Percentiles rank a stretch among this genome's conserved stretches.
phyloP scores from a whole-genome alignment of 129 eudicot genomes.

The Silybum marianum region DNA sequence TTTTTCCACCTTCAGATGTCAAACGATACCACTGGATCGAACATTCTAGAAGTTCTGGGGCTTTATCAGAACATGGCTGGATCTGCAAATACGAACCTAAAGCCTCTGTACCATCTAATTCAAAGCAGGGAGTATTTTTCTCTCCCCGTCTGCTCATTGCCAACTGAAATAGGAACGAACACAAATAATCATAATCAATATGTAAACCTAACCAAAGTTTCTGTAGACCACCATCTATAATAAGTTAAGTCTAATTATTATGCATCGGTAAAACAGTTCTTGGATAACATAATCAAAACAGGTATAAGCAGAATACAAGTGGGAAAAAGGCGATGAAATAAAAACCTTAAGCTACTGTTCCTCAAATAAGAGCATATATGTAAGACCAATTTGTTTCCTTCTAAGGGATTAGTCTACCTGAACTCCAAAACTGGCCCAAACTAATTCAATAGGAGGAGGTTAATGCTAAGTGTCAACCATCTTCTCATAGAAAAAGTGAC shows the following conservation, averaged over 20 bases:
- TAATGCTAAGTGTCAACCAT: too few species aligned
- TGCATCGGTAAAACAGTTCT: not conserved
- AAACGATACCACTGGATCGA: slow-evolving; percentile 88
- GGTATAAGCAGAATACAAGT: not conserved
- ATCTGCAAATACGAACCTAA: slow-evolving; percentile 79
- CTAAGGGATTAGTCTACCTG: too few species aligned
- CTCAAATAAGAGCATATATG: too few species aligned
- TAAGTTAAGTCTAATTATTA: not conserved
- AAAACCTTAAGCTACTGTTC: not conserved
- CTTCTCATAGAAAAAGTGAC: too few species aligned
- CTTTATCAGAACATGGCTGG: slow-evolving; percentile 53
- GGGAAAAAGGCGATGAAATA: not conserved
- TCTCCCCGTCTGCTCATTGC: slow-evolving; percentile 66
- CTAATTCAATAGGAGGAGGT: too few species aligned
- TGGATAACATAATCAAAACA: not conserved
- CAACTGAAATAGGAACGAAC: slow-evolving; percentile 50
- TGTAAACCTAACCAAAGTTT: not conserved
- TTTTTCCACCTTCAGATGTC: slow-evolving; percentile 65
- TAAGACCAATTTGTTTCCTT: too few species aligned
- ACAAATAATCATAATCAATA: not conserved
- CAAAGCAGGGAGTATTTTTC: slow-evolving; percentile 44
- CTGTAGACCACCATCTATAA: slow-evolving; percentile 16
- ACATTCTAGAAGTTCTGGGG: slow-evolving; percentile 75
- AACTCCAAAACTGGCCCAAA: too few species aligned
- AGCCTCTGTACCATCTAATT: slow-evolving; percentile 77